Evolutionary conservation across 2,329 filamentous ascomycete species (phyloP), one percentile per base, ranked within the genome.

Genomic region (Stemphylium lycopersici): DNA sequence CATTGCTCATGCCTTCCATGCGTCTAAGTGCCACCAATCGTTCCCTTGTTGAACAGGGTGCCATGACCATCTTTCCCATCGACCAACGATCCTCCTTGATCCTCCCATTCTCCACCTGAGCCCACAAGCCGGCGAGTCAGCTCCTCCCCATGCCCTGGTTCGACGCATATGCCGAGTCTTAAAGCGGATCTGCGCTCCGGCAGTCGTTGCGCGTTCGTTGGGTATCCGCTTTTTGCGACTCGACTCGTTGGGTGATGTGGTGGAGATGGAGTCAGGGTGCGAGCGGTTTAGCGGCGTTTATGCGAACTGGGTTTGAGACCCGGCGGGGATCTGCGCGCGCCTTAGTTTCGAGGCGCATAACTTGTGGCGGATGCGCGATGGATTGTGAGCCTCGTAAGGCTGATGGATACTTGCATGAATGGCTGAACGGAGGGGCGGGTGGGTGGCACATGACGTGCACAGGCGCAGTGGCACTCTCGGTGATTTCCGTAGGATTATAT

Each of bases 331-430:
- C 43, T 56, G 43, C 46, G 39, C 29, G 37, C 39, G 43, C 43
- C 43, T 52, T 26, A 47, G 34, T 38, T 33, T 39, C 26, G 20
- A 53, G 48, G 48, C 33, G 52, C 52, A 55, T 55, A 47, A 46
- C 13, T 24, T 42, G 46, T 50, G 39, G 33, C 44, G 42, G 33
- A 18, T n/a, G 16, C 40, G 29, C 47, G 22, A 53, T 48, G 50
- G 45, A 53, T 16, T 39, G 16, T 13, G 41, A 49, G 51, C 44
- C 45, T 46, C 46, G 52, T 55, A 55, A 43, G 52, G 52, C 52
- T 55, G 52, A 55, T 52, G 51, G 36, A 51, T 44, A 24, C 16
- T 8, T 47, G 41, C 32, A 55, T 50, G 46, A 32, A 44, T 34
- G 47, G n/a, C 34, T 52, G 43, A 31, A 37, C 31, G 32, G 37